These are phyloP conservation scores for Brassica carinata DNA, from an alignment of 345 rosid species.

Conservation along the genomic window DNA sequence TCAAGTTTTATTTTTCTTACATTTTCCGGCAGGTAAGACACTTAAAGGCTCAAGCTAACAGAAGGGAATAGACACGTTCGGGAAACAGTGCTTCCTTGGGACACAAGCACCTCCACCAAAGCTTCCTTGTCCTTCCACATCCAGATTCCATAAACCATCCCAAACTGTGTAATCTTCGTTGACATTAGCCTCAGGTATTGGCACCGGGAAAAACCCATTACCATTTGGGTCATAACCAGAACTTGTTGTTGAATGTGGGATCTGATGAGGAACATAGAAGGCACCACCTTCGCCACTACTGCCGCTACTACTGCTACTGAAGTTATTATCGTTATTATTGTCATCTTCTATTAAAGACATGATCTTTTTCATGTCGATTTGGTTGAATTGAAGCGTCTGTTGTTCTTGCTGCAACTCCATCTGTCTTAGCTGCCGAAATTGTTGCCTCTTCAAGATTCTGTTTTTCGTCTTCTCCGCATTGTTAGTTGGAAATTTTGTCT, in stretches of 20 bases:
- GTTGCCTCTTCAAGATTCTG: conserved; percentile 67
- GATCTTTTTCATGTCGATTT: conserved; percentile 60
- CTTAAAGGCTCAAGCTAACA: conserved; percentile 36
- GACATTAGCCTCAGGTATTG: conserved; percentile 35
- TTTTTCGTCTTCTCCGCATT: conserved; percentile 55
- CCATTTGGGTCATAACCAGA: conserved; percentile 37
- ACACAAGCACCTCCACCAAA: conserved; percentile 42
- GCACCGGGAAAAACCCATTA: conserved; percentile 28
- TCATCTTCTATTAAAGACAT: conserved; percentile 62
- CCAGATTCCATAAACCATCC: conserved; percentile 77
- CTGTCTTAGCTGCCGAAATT: conserved; percentile 66
- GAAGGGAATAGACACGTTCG: conserved; percentile 53
- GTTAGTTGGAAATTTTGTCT: conserved; percentile 54
- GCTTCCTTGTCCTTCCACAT: conserved; percentile 55
- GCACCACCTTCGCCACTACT: conserved; percentile 19
- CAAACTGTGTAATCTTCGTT: conserved; percentile 56
- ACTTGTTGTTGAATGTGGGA: conserved; percentile 42
- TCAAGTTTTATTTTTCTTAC: conserved; percentile 26
- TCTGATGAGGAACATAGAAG: conserved; percentile 49
- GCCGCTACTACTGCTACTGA: conserved; percentile 33
- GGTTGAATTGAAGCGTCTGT: conserved; percentile 54
- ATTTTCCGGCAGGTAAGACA: conserved; percentile 4
- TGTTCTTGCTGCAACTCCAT: conserved; percentile 48
- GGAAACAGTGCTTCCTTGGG: conserved; percentile 47
- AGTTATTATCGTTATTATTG: conserved; percentile 25